Conservation (phyloP, 2,329 filamentous ascomycete genomes). For the Diplodia seriata region DNA sequence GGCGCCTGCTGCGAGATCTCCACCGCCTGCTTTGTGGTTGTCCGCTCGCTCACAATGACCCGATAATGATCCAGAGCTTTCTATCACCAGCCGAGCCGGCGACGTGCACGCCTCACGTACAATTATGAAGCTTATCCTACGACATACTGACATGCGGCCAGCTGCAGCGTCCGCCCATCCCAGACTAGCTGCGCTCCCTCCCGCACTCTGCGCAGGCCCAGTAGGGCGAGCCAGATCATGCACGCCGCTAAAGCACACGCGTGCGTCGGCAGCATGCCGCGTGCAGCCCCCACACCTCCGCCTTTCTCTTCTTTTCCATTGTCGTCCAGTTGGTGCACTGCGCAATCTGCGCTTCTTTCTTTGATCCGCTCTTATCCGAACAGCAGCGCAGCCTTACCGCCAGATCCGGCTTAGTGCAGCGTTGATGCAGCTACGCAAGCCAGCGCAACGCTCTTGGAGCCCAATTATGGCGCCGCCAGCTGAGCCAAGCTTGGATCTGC, state of each 20-base stretch:
- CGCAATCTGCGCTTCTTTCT: constrained; percentile 10
- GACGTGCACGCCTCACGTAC: background rate
- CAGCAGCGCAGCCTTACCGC: constrained; percentile 23
- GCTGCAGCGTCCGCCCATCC: constrained; percentile 13
- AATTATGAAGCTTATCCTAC: background rate
- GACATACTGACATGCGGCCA: background rate
- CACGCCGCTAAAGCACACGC: constrained; percentile 18
- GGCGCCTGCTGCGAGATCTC: constrained; percentile 19
- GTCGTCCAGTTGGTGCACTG: constrained; percentile 17
- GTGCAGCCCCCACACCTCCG: constrained; percentile 11
- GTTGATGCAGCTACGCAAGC: constrained; percentile 20
- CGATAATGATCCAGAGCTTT: constrained; percentile 12
- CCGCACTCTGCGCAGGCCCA: constrained; percentile 20
- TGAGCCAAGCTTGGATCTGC: constrained; percentile 22
- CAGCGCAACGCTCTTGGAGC: constrained; percentile 25
- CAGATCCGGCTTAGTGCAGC: constrained; percentile 5
- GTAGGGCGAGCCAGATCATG: constrained; percentile 27
- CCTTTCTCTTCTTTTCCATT: constrained; percentile 12
- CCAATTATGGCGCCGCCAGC: constrained; percentile 11
- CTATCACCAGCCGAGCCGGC: background rate
- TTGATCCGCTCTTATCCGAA: constrained; percentile 23
- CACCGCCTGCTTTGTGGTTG: constrained; percentile 12
- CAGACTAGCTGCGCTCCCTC: constrained; percentile 20
- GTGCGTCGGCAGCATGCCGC: constrained; percentile 14
- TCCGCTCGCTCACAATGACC: constrained; percentile 6